Conservation (phyloP, 345 rosid genomes). For the Populus alba region DNA sequence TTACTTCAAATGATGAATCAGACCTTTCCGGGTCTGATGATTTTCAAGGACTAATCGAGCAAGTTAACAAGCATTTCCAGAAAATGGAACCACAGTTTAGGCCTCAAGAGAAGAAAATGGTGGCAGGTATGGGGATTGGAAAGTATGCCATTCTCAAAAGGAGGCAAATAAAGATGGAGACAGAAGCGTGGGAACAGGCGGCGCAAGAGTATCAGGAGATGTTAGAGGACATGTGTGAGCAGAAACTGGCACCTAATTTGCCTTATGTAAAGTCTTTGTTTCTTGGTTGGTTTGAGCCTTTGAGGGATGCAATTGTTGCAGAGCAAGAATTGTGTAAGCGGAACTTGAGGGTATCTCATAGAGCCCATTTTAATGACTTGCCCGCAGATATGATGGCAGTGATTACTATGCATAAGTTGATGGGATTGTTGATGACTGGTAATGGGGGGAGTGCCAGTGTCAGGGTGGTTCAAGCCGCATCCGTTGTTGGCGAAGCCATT, state of each 20-base stretch:
- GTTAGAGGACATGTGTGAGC: conserved; percentile 85
- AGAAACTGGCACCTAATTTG: conserved; percentile 91
- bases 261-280: conserved; percentile 83
- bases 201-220: conserved; percentile 84
- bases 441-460: conserved; percentile 57
- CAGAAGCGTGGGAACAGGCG: conserved; percentile 88
- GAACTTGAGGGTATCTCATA: conserved; percentile 40
- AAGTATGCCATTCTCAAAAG: conserved; percentile 51
- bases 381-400: conserved; percentile 91
- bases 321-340: conserved; percentile 57
- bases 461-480: conserved; percentile 72
- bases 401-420: conserved; percentile 88
- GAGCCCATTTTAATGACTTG: conserved; percentile 50
- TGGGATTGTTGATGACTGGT: conserved; percentile 74
- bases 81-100: conserved; percentile 23
- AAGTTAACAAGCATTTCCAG: conserved; percentile 40
- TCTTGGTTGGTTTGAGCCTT: conserved; percentile 95
- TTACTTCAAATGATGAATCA: conserved; percentile 62
- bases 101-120: conserved; percentile 40
- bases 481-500: conserved; percentile 83
- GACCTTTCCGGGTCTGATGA: conserved; percentile 74
- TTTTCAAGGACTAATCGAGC: conserved; percentile 48
- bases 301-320: conserved; percentile 68
- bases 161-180: conserved; percentile 82
- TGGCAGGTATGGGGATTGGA: conserved; percentile 53